Base-by-base conservation (phyloP, 768 basidiomycete genomes). In the Rhodocollybia butyracea region DNA sequence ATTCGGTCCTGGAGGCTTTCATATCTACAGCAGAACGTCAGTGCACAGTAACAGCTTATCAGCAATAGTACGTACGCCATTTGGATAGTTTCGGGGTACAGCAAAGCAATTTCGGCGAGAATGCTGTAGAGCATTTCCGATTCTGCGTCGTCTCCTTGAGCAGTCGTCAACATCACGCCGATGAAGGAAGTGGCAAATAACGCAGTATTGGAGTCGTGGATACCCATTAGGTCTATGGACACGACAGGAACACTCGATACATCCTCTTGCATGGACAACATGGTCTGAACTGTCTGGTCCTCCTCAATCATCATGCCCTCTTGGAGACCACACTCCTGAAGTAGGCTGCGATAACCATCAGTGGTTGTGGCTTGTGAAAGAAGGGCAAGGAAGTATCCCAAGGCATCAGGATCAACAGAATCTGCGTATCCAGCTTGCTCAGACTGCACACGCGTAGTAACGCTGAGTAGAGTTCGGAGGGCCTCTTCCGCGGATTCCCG, bases 341-440 rank as follows among this genome's bases (percentile, higher is more conserved):
- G 71, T 27, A 96, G 74, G 31, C 70, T 72, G 55, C 80, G 76
- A 62, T 87, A 88, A 10, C 81, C 70, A 26, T 71, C 73, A 15
- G 73, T 70, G 3, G 80, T 82, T 4, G 84, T 81, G 26, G 86
- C 86, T 34, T 84, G 75, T 2, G 91, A 86, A 1, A 95, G 69
- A 19, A 92, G 73, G 12, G 90, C 88, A 34, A 95, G 68, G 70
- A 93, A 89, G 68, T 91, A 92, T 10, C 88, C 89, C 19, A 91
- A 69, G 1, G 81, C 81, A 50, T 91, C 86, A 0, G 76, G 70
- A 45, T 73, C 74, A 3, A 53, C 30, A n/a, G 73, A 70, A 6
- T 77, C 69, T 27, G 72, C 67, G 53, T 72, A 67, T 6, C 73
- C 78, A 58, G 70, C 47, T 12, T 61, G 57, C 22, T 66, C 66